Evolutionary conservation across 176 grass and related monocot species (phyloP), one percentile per base, ranked within the genome.

Genomic region (Dendrocalamus sinicus): DNA sequence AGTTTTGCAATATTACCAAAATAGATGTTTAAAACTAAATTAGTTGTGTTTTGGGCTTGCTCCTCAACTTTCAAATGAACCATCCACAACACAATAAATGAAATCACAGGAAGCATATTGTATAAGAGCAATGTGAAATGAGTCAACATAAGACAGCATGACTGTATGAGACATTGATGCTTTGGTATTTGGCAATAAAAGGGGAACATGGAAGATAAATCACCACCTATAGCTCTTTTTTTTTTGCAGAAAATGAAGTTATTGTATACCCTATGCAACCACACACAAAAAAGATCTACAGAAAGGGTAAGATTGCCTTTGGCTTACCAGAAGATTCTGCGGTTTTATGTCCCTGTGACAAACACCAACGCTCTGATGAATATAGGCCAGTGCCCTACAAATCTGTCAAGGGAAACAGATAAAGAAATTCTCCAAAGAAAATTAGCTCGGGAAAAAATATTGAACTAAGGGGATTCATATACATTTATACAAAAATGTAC

Each of bases 341-440:
- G 93, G 93, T 45, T 95, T 95, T 63, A 95, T 92, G 55, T 95
- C 93, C 72, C 93, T 92, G 80, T 92, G 93, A 74, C 93, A 95
- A 28, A 95, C 90, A 13, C 93, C 93, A 57, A 95, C 82, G 8
- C 78, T 84, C 30, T 81, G 80, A 83, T 95, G 93, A 50, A 92
- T 95, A 70, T 95, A 95, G 47, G 90, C 84, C 72, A 95, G 70
- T 54, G 90, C 88, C 76, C 93, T 92, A 61, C 88, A 92, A 61
- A 95, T 92, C 93, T 95, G 88, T 60, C 74, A 81, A 88, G 8
- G 40, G 66, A 61, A 83, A 83, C 9, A 61, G 17, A 48, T 73
- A 61, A 73, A 23, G 2, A 59, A 73, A 13, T 2, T 45, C 58
- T 48, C 10, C 40, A 83, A 41, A 47, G 16, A 40, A 61, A 83